Conservation (phyloP, 2,329 filamentous ascomycete genomes). For the Scedosporium minutisporum region DNA sequence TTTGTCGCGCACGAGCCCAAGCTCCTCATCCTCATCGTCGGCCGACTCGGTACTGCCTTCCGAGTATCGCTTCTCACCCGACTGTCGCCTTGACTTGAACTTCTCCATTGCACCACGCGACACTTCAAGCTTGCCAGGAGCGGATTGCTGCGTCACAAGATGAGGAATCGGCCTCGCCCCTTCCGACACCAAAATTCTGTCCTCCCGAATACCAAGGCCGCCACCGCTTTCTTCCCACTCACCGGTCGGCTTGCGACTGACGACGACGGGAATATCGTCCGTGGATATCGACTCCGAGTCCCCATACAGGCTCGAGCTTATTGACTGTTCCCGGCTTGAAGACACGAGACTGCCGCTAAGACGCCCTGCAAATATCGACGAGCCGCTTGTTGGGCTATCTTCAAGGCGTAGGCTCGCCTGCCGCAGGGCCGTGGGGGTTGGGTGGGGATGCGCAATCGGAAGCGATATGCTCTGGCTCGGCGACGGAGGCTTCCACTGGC, state of each 20-base stretch:
- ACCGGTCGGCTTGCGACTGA: constrained; percentile 62
- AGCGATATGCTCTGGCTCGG: constrained; percentile 33
- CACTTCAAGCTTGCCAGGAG: constrained; percentile 50
- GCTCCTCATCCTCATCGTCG: constrained; percentile 89
- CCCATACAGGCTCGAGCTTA: constrained; percentile 79
- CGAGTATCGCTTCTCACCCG: constrained; percentile 58
- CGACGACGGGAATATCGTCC: constrained; percentile 68
- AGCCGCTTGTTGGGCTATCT: constrained; percentile 76
- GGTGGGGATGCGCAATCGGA: constrained; percentile 36
- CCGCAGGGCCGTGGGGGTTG: constrained; percentile 54
- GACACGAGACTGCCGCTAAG: constrained; percentile 68
- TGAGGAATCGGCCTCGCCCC: constrained; percentile 36
- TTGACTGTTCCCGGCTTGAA: constrained; percentile 79
- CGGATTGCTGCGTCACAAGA: constrained; percentile 52
- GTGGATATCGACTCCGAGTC: constrained; percentile 71
- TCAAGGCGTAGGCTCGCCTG: constrained; percentile 56
- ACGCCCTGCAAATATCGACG: constrained; percentile 58
- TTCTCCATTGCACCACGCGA: constrained; percentile 61
- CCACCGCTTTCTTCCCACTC: constrained; percentile 68
- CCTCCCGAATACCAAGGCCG: constrained; percentile 69
- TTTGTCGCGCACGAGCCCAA: constrained; percentile 43
- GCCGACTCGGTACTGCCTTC: constrained; percentile 71
- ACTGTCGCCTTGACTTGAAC: constrained; percentile 64
- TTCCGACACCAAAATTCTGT: constrained; percentile 30
- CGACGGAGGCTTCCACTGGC: constrained; percentile 80